phyloP scores from a whole-genome alignment of 2,329 filamentous ascomycete species.

The Cercospora sesami region DNA sequence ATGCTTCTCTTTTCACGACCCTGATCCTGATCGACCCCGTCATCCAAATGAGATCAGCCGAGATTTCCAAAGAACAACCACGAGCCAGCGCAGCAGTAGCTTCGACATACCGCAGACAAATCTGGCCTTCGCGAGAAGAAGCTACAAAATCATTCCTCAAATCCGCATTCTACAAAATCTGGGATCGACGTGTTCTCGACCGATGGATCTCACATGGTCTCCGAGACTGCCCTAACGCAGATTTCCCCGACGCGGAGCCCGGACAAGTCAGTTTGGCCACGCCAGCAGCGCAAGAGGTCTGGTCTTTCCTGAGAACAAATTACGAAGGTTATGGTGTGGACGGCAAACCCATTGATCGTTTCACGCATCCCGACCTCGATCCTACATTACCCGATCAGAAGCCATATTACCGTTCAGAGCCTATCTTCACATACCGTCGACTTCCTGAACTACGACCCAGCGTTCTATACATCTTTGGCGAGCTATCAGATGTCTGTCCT shows the following conservation, averaged over 20 bases:
- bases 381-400: slow-evolving; percentile 31
- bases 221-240: slow-evolving; percentile 63
- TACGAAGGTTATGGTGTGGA: slow-evolving; percentile 39
- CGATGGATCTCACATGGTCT: slow-evolving; percentile 72
- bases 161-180: slow-evolving; percentile 74
- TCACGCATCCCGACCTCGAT: slow-evolving; percentile 48
- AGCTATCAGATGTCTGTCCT: slow-evolving; percentile 56
- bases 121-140: slow-evolving; percentile 73
- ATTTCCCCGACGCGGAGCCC: slow-evolving; percentile 45
- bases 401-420: slow-evolving; percentile 69
- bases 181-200: slow-evolving; percentile 79
- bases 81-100: slow-evolving; percentile 44
- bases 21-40: slow-evolving; percentile 84
- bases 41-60: slow-evolving; percentile 57
- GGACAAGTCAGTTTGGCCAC: slow-evolving; percentile 70
- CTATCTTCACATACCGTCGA: slow-evolving; percentile 55
- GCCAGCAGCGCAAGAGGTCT: slow-evolving; percentile 83
- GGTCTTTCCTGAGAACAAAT: slow-evolving; percentile 69
- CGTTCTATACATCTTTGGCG: slow-evolving; percentile 70
- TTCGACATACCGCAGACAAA: slow-evolving; percentile 72
- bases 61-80: slow-evolving; percentile 40
- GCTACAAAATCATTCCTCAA: slow-evolving; percentile 68
- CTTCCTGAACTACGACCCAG: slow-evolving; percentile 64
- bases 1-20: slow-evolving; percentile 75
- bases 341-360: slow-evolving; percentile 37